Evolutionary conservation across 768 basidiomycete species (phyloP), one percentile per base, ranked within the genome.

Genomic region (Amanita inopinata): DNA sequence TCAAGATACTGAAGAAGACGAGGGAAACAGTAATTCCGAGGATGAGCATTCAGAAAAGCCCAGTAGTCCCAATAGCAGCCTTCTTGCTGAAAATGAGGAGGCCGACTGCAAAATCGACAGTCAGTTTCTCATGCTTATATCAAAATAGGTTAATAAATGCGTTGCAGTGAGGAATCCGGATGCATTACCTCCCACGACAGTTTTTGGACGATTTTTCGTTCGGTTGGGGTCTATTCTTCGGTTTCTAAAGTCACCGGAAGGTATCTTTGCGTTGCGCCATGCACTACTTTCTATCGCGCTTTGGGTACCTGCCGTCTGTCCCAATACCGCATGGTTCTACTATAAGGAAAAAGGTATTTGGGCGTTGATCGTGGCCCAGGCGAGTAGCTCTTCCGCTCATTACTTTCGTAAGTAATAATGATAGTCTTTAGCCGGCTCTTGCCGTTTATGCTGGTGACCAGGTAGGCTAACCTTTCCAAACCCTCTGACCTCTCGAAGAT

Each of bases 351-450:
- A 63, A 18, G 69, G 67, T 5, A 37, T 70, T 10, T 70, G 69
- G 69, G 66, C 64, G 8, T 52, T 70, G 46, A 69, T 70, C 28
- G 69, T 67, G 67, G 63, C 60, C 8, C 68, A 69, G 53, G 62
- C 63, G 31, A 31, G 52, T 50, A 14, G 3, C n/a, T n/a, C n/a
- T n/a, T n/a, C n/a, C n/a, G n/a, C n/a, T n/a, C n/a, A n/a, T n/a
- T n/a, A n/a, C n/a, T n/a, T n/a, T n/a, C n/a, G n/a, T n/a, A n/a
- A n/a, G n/a, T n/a, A n/a, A n/a, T n/a, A n/a, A n/a, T n/a, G n/a
- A n/a, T 40, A 19, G 9, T 31, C 23, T 37, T 33, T 45, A 65
- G 61, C 55, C 59, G 12, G 65, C 56, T 6, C 51, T 70, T 33
- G 65, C 64, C 9, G 55, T 66, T 6, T 70, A 66, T 50, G 66